These are phyloP conservation scores for Aristolochia contorta DNA, from an alignment of 164 flowering plant genomes.

Conservation along the genomic window DNA sequence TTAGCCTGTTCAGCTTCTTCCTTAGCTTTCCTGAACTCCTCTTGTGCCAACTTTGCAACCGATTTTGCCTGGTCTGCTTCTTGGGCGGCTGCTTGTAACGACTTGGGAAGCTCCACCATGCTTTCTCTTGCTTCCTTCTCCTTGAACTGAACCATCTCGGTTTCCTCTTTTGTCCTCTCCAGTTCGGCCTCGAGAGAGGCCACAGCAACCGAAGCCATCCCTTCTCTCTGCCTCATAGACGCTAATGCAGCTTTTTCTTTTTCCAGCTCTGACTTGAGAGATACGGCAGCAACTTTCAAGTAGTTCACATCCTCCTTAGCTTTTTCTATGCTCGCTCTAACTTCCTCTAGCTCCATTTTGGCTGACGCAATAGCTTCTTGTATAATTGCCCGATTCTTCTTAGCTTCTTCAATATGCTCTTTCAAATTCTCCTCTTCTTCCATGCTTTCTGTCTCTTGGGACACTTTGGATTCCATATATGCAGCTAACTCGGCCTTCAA, in stretches of 20 bases:
- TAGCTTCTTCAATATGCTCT: constrained; percentile 16
- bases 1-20: constrained; percentile 76
- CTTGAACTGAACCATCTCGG: constrained; percentile 42
- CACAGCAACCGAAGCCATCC: constrained; percentile 72
- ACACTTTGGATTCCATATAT: constrained; percentile 62
- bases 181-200: constrained; percentile 83
- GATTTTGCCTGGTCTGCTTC: constrained; percentile 70
- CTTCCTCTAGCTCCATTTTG: constrained; percentile 74
- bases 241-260: constrained; percentile 55
- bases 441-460: constrained; percentile 21
- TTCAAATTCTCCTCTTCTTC: constrained; percentile 14
- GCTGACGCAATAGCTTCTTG: constrained; percentile 51
- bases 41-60: constrained; percentile 37
- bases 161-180: constrained; percentile 44
- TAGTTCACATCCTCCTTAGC: constrained; percentile 53
- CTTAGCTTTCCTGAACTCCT: constrained; percentile 54
- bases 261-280: constrained; percentile 60
- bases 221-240: constrained; percentile 67
- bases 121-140: constrained; percentile 70
- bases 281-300: constrained; percentile 61
- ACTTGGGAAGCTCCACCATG: constrained; percentile 66
- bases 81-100: constrained; percentile 61
- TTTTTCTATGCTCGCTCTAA: constrained; percentile 59
- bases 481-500: constrained; percentile 70
- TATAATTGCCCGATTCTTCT: constrained; percentile 26